Evolutionary conservation across 2,329 filamentous ascomycete genomes (phyloP), one percentile per base, ranked within the genome.

Genomic region (Nothopassalora personata): DNA sequence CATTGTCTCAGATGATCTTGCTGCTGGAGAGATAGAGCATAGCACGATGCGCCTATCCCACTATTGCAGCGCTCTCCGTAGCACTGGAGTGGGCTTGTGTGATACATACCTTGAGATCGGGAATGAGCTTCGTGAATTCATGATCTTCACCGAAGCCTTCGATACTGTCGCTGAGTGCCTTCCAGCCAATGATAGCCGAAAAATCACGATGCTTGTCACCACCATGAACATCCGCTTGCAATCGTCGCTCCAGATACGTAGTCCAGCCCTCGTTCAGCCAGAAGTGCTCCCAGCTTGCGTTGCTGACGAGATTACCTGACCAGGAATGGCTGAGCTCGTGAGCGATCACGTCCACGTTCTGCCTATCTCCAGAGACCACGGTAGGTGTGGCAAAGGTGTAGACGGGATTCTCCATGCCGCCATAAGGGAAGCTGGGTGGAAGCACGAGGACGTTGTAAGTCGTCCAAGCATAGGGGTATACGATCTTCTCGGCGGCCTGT

Each of bases 351-450:
- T 97, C 93, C 19, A 97, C 85, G 67, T 97, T 97, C 71, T 96
- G 88, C 63, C 79, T 75, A 63, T 81, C 83, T 51, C 93, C 93
- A 58, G 89, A 94, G 70, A 99, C 91, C 67, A 97, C 88, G 36
- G 91, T 96, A 1, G 93, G 93, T 1, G 94, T 97, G 1, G 92
- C 93, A 73, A 96, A 97, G 0, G 94, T 97, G 76, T 89, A 96
- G 55, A 96, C 86, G 0, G 55, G 60, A 53, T 64, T 66, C 56
- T 60, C 73, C 82, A 77, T 76, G 75, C 88, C 89, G 69, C 90
- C 91, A 68, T 94, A 95, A 0, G 91, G 91, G 73, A 96, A 97
- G 66, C 89, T 93, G 0, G 91, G 89, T 4, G 93, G 93, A 33
- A 97, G 79, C 4, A 97, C 88, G 23, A 97, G 79, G 9, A 96